Evolutionary conservation across 345 rosid genomes (phyloP), one percentile per base, ranked within the genome.

Genomic region (Hypericum perforatum): DNA sequence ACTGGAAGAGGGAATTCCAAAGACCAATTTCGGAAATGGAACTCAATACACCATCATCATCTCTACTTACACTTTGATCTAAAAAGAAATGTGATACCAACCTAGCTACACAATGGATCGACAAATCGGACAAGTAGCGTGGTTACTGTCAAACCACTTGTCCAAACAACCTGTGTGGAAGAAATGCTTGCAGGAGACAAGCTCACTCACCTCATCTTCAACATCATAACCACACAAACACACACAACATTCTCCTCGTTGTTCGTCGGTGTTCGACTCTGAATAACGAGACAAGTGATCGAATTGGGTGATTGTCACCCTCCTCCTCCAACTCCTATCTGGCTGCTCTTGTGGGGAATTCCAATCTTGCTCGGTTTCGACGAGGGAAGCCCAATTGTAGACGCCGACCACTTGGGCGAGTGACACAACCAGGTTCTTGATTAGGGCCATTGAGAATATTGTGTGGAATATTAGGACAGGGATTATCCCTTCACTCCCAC

Each of bases 111-210:
- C 66, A 56, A 73, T 59, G n/a, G 94, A 86, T 45, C 94, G 75
- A 76, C 95, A 89, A 7, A 89, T 78, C 61, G 95, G 97, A 50
- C 95, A 89, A 7, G 88, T 78, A 37, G 29, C 59, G 37, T 74
- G 87, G 9, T 64, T 65, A 57, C 73, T 79, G 51, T 71, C 66
- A 69, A 89, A 74, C 97, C 90, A 90, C 56, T 76, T 80, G 59
- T 89, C 82, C 41, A 89, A 49, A 54, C 95, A 86, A 48, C 62
- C 64, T 68, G 59, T 84, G 78, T 86, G 95, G 66, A 84, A 86
- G 78, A 75, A 80, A 73, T 90, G 97, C 79, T 76, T 80, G 81
- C 97, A 90, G 46, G 77, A 71, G 64, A 90, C n/a, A n/a, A n/a
- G 62, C 64, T 84, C 91, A 58, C 86, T 84, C 65, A 84, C 89